Percentiles rank a stretch among this genome's conserved stretches.
Evolutionary conservation across 768 basidiomycete species (phyloP).

Genomic region (Phlebiopsis flavidoalba): DNA sequence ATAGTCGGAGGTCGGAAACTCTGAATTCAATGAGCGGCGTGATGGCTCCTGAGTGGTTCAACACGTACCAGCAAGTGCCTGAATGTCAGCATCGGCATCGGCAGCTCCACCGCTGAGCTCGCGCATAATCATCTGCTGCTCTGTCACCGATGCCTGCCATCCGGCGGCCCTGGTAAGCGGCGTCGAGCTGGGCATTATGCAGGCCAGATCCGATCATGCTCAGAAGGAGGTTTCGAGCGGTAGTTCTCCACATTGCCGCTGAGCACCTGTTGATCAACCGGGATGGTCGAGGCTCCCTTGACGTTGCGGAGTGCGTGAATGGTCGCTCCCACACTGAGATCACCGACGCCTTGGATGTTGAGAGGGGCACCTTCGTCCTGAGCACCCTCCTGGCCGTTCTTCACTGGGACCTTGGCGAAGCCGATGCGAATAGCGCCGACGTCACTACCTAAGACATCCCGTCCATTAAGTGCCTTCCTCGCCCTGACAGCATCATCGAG

Average conservation of each 20-base stretch:
- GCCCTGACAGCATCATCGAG: slow-evolving; percentile 96
- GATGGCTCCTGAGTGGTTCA: neutral
- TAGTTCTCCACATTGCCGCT: slow-evolving; percentile 94
- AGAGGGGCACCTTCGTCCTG: slow-evolving; percentile 61
- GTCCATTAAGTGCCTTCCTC: slow-evolving; percentile 91
- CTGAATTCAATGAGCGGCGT: slow-evolving; percentile 33
- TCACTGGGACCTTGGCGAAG: slow-evolving; percentile 94
- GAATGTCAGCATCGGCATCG: slow-evolving; percentile 82
- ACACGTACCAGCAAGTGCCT: slow-evolving; percentile 73
- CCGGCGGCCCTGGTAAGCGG: slow-evolving; percentile 55
- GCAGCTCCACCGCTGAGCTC: slow-evolving; percentile 75
- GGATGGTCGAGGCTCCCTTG: slow-evolving; percentile 89
- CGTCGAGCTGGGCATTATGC: slow-evolving; percentile 56
- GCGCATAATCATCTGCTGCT: slow-evolving; percentile 96
- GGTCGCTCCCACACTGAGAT: slow-evolving; percentile 81
- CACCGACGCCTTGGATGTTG: slow-evolving; percentile 77
- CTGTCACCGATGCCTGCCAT: slow-evolving; percentile 75
- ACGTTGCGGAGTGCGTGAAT: slow-evolving; percentile 84
- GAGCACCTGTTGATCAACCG: slow-evolving; percentile 90
- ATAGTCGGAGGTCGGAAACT: slow-evolving; percentile 89
- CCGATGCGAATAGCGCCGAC: slow-evolving; percentile 97
- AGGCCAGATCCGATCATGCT: slow-evolving; percentile 81
- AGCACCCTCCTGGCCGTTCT: slow-evolving; percentile 65
- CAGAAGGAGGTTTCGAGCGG: slow-evolving; percentile 81
- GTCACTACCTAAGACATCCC: slow-evolving; percentile 93